Evolutionary conservation across 768 basidiomycete genomes (phyloP).

Genomic region (Gelatoporia subvermispora): DNA sequence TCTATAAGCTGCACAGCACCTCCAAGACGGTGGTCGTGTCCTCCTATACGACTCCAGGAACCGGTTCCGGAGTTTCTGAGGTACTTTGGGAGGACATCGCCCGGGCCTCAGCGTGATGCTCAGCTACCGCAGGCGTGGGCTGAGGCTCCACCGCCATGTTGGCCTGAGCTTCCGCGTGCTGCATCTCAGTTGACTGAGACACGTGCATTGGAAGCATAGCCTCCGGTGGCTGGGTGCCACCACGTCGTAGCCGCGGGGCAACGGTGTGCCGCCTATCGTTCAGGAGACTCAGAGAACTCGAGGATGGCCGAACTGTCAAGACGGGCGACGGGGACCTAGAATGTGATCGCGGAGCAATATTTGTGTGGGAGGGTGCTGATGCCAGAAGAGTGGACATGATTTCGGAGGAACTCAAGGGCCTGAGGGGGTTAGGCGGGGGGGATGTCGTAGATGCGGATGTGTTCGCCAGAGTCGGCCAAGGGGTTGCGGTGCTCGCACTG

Average conservation of each 20-base stretch:
- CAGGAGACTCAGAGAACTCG: background rate
- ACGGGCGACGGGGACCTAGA: no score
- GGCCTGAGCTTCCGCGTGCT: background rate
- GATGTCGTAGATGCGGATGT: background rate
- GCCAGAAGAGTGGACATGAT: conserved; percentile 15
- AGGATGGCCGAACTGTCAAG: background rate
- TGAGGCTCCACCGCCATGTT: background rate
- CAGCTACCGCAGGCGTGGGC: background rate
- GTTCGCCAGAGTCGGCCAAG: background rate
- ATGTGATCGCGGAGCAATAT: background rate
- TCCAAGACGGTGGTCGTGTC: no score
- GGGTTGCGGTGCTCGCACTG: background rate
- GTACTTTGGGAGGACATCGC: no score
- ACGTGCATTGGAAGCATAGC: conserved; percentile 38
- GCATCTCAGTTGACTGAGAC: background rate
- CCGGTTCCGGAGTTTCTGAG: no score
- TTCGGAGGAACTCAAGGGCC: conserved; percentile 17
- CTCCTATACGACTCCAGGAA: no score
- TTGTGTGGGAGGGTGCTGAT: background rate
- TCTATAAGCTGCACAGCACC: no score
- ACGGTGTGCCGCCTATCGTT: conserved; percentile 11
- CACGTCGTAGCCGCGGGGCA: conserved; percentile 55
- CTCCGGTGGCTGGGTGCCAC: conserved; percentile 64
- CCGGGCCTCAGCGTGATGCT: no score
- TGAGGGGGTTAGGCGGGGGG: background rate